Conservation (phyloP, 1,284 basidiomycete species). For the Pyrrhoderma noxium region DNA sequence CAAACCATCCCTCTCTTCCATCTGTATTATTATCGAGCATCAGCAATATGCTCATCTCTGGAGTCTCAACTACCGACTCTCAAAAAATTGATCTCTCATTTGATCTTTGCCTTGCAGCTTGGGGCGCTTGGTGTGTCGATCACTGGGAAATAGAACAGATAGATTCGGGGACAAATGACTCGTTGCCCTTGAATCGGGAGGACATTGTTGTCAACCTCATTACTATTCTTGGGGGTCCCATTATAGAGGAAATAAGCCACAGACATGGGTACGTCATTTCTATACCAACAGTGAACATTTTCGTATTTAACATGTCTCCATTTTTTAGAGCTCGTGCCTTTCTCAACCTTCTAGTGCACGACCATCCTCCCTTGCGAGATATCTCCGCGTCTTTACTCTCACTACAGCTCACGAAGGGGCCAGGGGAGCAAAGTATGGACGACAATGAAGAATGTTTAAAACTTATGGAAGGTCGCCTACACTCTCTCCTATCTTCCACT, state of each 20-base stretch:
- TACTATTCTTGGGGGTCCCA: slow-evolving; percentile 38
- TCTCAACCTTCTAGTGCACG: slow-evolving; percentile 33
- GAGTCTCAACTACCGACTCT: background rate
- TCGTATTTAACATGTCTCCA: background rate
- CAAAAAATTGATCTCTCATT: slow-evolving; percentile 35
- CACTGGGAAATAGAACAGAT: slow-evolving; percentile 30
- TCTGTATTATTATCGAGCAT: slow-evolving; percentile 46
- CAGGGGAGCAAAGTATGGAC: too few relatives aligned
- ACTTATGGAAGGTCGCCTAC: slow-evolving; percentile 50
- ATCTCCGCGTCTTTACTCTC: slow-evolving; percentile 24
- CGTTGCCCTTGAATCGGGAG: slow-evolving; percentile 32
- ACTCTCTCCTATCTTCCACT: slow-evolving; percentile 29
- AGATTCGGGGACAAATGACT: too few relatives aligned
- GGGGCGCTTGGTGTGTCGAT: slow-evolving; percentile 55
- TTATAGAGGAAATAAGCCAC: slow-evolving; percentile 24
- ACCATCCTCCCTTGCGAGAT: slow-evolving; percentile 31
- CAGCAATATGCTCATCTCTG: slow-evolving; percentile 33
- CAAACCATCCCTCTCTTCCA: slow-evolving; percentile 49
- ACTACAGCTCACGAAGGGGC: background rate
- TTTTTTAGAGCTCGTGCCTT: slow-evolving; percentile 32
- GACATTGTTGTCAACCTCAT: slow-evolving; percentile 41
- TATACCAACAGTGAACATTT: slow-evolving; percentile 17
- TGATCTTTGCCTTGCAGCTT: slow-evolving; percentile 54
- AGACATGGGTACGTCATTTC: slow-evolving; percentile 28
- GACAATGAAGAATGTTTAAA: slow-evolving; percentile 27